Evolutionary conservation across 202 grass and related monocot species (phyloP).

Genomic region (Musa balbisiana): DNA sequence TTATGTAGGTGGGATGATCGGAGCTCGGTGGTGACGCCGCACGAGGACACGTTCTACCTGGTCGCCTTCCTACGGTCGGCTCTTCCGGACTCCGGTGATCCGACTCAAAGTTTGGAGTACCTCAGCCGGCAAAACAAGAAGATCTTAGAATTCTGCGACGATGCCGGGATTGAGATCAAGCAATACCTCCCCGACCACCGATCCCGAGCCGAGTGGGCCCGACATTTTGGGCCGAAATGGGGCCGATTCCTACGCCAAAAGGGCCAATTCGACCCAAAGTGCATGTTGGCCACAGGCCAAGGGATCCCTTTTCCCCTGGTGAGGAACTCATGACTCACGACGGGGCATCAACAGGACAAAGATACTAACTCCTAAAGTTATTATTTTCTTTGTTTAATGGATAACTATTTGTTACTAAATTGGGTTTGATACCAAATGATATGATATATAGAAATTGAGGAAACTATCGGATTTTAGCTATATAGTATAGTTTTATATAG

Average conservation of each 20-base stretch:
- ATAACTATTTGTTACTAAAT: no score
- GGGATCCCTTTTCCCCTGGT: slow-evolving; percentile 52
- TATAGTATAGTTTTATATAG: no score
- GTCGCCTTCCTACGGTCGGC: slow-evolving; percentile 91
- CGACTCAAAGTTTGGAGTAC: slow-evolving; percentile 39
- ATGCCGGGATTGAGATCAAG: slow-evolving; percentile 50
- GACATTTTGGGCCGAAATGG: slow-evolving; percentile 75
- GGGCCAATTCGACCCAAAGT: slow-evolving; percentile 53
- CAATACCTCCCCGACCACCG: slow-evolving; percentile 81
- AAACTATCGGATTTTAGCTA: no score
- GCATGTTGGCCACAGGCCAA: slow-evolving; percentile 58
- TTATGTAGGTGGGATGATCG: slow-evolving; percentile 67
- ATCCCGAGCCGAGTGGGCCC: slow-evolving; percentile 50
- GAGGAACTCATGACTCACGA: neutral
- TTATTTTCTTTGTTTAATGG: no score
- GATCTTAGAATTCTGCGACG: slow-evolving; percentile 63
- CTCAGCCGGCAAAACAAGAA: slow-evolving; percentile 54
- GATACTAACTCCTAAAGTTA: no score
- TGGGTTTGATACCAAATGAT: no score
- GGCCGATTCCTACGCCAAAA: slow-evolving; percentile 42
- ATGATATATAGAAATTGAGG: no score
- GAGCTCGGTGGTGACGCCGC: slow-evolving; percentile 69
- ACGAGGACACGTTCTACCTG: slow-evolving; percentile 93
- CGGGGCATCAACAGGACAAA: neutral
- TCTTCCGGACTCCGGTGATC: slow-evolving; percentile 33